Base-by-base conservation (phyloP, 306 rosid genomes). In the Pterocarpus santalinus region DNA sequence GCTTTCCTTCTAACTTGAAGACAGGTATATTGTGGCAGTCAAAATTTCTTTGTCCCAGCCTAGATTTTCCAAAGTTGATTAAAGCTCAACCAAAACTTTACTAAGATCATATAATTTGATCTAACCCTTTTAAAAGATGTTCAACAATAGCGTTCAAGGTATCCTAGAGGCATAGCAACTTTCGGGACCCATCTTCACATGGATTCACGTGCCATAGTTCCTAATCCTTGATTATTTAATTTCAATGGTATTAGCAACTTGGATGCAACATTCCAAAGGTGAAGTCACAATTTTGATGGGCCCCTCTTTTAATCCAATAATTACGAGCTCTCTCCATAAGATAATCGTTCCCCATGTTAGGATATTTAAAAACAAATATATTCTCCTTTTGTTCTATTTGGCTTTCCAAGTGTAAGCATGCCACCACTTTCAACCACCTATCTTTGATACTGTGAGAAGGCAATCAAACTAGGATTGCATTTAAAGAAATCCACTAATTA, bases 161-260 rank as follows among this genome's bases (percentile, higher is more conserved):
- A 81, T 86, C 88, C 89, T 73, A 80, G 82, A 81, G 73, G 78
- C 61, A 55, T 8, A 70, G 78, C 71, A 82, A 64, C 78, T 67
- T 60, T 83, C 84, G 71, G 94, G 94, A 41, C 91, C 97, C 94
- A 90, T 74, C 90, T 83, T 87, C 93, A 92, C 93, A 80, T 90
- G 97, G 85, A 87, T 81, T 92, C 97, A 85, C 97, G 85, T 86
- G 92, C 72, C 66, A 53, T 75, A 12, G 90, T 82, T 82, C 55
- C 87, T 78, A 87, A 81, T 82, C 82, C 87, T 30, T 60, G 46
- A 81, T 78, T 85, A 81, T 77, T 85, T 77, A 76, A 61, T 83
- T 64, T 4, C 61, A 67, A 85, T 74, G 68, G 73, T 63, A 47
- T 82, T 76, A 69, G 58, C 81, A 72, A 84, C 85, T 90, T 88